phyloP scores from a whole-genome alignment of 495 filamentous ascomycete species.

The Aspergillus egyptiacus region DNA sequence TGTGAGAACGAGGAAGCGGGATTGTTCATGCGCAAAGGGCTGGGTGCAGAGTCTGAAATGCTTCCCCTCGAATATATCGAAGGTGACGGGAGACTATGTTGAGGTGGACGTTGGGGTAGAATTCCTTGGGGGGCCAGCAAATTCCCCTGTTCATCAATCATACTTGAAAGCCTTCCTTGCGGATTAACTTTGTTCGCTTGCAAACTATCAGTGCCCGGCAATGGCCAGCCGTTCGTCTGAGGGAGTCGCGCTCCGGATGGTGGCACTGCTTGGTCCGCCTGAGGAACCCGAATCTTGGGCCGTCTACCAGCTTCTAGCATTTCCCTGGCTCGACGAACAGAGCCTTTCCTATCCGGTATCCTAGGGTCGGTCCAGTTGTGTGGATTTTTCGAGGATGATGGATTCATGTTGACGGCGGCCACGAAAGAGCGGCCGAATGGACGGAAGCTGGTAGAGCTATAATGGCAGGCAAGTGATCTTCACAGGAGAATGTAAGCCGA shows the following conservation, averaged over 20 bases:
- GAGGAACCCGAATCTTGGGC: constrained; percentile 25
- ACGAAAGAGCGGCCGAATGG: no score
- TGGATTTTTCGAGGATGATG: constrained; percentile 8
- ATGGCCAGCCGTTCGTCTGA: constrained; percentile 34
- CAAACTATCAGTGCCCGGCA: constrained; percentile 35
- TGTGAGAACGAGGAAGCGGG: constrained; percentile 47
- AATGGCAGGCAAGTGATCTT: no score
- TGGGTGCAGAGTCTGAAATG: constrained; percentile 46
- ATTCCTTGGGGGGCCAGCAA: constrained; percentile 47
- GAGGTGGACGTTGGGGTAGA: constrained; percentile 62
- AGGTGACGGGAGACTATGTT: constrained; percentile 45
- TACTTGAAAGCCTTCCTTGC: constrained; percentile 35
- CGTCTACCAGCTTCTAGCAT: constrained; percentile 47
- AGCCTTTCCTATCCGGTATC: constrained; percentile 29
- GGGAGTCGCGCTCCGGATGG: constrained; percentile 22
- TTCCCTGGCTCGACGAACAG: constrained; percentile 46
- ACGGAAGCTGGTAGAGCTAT: no score
- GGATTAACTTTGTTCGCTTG: constrained; percentile 28
- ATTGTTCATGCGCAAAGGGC: constrained; percentile 42
- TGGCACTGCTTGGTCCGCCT: constrained; percentile 20
- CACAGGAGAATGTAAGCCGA: neutral
- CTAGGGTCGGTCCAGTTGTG: constrained; percentile 12
- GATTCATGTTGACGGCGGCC: no score
- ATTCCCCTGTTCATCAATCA: no score
- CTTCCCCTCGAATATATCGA: constrained; percentile 44